Conservation (phyloP, 1,139 yeast genomes). For the Suhomyces kunorum region DNA sequence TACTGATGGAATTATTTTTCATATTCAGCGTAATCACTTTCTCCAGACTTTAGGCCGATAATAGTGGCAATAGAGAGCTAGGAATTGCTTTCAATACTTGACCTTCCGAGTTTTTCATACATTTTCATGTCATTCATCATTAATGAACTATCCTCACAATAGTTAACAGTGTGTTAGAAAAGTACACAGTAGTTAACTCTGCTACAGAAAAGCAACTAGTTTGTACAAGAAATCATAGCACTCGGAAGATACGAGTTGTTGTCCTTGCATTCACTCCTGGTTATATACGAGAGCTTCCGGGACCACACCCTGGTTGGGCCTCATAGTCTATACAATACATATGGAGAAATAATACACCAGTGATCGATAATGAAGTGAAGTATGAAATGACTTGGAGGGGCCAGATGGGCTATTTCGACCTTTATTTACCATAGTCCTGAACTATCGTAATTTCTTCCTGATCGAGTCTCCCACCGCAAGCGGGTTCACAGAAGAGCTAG, state of each 20-base stretch:
- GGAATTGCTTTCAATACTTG: too few relatives aligned
- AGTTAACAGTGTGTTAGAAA: too few relatives aligned
- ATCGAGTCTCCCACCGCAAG: conserved; percentile 30
- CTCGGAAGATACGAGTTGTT: too few relatives aligned
- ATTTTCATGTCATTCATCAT: too few relatives aligned
- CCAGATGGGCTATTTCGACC: not conserved
- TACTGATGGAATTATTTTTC: conserved; percentile 53
- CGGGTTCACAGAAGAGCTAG: conserved; percentile 50
- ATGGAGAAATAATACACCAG: conserved; percentile 8
- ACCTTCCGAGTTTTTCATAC: too few relatives aligned
- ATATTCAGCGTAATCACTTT: too few relatives aligned
- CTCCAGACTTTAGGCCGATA: too few relatives aligned
- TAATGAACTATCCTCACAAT: too few relatives aligned
- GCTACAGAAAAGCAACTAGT: too few relatives aligned
- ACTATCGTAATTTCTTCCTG: conserved; percentile 11
- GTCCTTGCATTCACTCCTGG: not conserved
- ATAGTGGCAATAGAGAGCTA: too few relatives aligned
- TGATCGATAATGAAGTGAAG: not conserved
- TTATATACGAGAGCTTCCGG: not conserved
- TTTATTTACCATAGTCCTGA: not conserved
- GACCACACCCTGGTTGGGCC: not conserved
- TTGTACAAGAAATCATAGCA: too few relatives aligned
- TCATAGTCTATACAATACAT: conserved; percentile 5
- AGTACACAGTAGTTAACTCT: too few relatives aligned
- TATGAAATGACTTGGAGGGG: not conserved